Base-by-base conservation (phyloP, 2,329 filamentous ascomycete species). In the Cladophialophora chaetospira region DNA sequence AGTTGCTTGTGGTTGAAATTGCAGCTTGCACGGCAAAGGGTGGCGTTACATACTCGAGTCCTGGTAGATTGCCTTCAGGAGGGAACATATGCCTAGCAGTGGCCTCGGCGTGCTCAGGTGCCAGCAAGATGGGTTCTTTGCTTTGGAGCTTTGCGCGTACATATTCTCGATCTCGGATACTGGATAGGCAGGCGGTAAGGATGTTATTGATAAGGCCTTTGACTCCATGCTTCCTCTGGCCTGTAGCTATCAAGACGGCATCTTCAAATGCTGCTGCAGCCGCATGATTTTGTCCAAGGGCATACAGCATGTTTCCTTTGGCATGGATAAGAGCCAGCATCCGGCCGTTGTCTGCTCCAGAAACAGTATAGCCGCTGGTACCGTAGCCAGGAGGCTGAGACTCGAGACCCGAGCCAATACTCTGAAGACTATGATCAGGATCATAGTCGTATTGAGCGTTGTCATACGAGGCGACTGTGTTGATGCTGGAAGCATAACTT, bases 261-360 rank as follows among this genome's bases (percentile, higher is more conserved):
- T 97, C 91, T 71, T 99, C 94, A 66, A 99, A 99, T 3, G 94
- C 91, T 65, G 86, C 84, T 1, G 93, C 91, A 38, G 94, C 94
- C 36, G 81, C 84, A 35, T 81, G 79, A 62, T 94, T 88, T 63
- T 97, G 88, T 43, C 93, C 93, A 26, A 95, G 76, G 23, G 89
- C 86, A 73, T 99, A 99, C 1, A 97, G 80, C 88, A 97, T 95
- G 62, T 97, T 97, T n/a, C 93, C 94, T 72, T 97, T 99, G 17
- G 93, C 92, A 73, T 99, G 94, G 36, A 97, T 86, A 13, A 99
- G 80, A n/a, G 91, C 89, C 42, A 99, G 81, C 67, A 99, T 91
- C 58, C 94, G 85, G 6, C 93, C 94, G 69, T 97, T 97, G 65
- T 99, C 94, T 40, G 82, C 85, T 1, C 88, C 91, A 4, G 91